Conservation (phyloP, 2,329 filamentous ascomycete species). For the Paecilomyces sp. region DNA sequence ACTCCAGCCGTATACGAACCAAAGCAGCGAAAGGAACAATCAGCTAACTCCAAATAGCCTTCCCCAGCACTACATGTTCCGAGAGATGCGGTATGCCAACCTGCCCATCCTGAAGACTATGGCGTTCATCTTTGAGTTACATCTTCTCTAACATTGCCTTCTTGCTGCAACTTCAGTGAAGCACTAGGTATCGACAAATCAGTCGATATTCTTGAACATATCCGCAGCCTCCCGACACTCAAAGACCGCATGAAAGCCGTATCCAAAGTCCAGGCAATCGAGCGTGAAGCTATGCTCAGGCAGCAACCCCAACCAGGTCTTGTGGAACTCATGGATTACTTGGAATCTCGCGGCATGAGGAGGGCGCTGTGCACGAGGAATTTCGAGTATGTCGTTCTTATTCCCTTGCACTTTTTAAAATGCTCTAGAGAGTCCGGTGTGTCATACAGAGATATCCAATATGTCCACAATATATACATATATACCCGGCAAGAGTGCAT, state of each 20-base stretch:
- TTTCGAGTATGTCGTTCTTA: slow-evolving; percentile 56
- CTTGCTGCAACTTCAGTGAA: slow-evolving; percentile 19
- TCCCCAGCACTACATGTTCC: slow-evolving; percentile 94
- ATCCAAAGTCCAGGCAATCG: slow-evolving; percentile 68
- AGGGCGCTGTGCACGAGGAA: slow-evolving; percentile 93
- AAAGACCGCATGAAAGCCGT: slow-evolving; percentile 58
- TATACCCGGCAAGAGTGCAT: background rate
- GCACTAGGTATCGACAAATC: slow-evolving; percentile 65
- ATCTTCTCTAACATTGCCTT: background rate
- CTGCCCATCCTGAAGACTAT: background rate
- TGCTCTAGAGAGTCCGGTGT: background rate
- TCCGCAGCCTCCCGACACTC: slow-evolving; percentile 62
- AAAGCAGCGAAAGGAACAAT: background rate
- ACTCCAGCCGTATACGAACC: background rate
- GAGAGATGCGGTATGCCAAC: slow-evolving; percentile 61
- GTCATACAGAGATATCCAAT: background rate
- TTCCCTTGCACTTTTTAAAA: background rate
- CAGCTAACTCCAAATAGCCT: slow-evolving; percentile 46
- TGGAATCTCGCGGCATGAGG: slow-evolving; percentile 58
- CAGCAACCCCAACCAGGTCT: slow-evolving; percentile 82
- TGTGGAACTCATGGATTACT: slow-evolving; percentile 68
- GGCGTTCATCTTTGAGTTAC: background rate
- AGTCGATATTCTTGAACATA: slow-evolving; percentile 82
- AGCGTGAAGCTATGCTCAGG: slow-evolving; percentile 68
- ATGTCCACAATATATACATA: background rate